Percentiles rank a stretch among this genome's conserved stretches.
Evolutionary conservation across 164 flowering plant genomes (phyloP).

Genomic region (Litsea cubeba): DNA sequence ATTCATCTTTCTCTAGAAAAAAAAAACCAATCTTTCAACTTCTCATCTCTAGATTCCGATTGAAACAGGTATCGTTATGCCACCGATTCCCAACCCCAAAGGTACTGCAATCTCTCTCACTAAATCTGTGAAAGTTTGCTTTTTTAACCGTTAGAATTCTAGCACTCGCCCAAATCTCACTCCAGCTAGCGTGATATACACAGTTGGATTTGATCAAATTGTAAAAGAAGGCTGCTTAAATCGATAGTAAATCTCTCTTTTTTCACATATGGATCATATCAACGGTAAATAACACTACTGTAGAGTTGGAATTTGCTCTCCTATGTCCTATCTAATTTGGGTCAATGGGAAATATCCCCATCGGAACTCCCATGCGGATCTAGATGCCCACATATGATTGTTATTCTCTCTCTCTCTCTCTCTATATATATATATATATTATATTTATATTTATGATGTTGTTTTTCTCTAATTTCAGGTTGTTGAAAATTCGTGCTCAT

Average conservation of each 20-base stretch:
- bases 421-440: too few species aligned
- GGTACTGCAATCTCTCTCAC: slow-evolving; percentile 26
- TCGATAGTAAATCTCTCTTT: too few species aligned
- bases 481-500: slow-evolving; percentile 61
- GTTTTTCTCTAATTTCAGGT: slow-evolving; percentile 23
- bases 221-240: background rate
- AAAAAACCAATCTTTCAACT: background rate
- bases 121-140: background rate
- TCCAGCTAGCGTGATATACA: too few species aligned
- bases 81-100: slow-evolving; percentile 46
- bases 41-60: background rate
- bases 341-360: too few species aligned
- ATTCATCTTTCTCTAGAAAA: too few species aligned
- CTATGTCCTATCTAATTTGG: too few species aligned
- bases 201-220: too few species aligned
- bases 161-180: too few species aligned
- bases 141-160: too few species aligned
- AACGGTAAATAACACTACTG: background rate
- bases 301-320: background rate
- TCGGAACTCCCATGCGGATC: too few species aligned
- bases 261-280: background rate
- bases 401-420: too few species aligned
- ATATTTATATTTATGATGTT: background rate
- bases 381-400: too few species aligned
- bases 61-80: slow-evolving; percentile 53